Evolutionary conservation across 495 filamentous ascomycete genomes (phyloP), one percentile per base, ranked within the genome.

Genomic region (Penicillium pancosmium): DNA sequence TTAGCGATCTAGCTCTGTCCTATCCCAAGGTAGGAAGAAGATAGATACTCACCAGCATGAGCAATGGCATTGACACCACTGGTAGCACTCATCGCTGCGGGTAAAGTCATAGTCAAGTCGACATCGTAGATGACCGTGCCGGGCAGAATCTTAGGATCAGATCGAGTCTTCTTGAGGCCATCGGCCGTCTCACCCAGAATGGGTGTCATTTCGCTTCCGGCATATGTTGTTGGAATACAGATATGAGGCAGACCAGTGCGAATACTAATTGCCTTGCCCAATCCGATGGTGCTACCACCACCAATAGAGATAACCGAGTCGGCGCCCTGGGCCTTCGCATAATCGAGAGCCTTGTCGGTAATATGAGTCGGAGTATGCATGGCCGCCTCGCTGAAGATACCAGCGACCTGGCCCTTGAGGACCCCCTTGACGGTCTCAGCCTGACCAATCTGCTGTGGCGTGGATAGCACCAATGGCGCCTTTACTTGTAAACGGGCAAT

Each of bases 51-150:
- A 84, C 81, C 81, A 12, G 82, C 80, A 71, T 90, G 87, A 15
- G 87, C 86, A 74, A 89, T 88, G 0, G 87, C 87, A 68, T 90
- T 90, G 23, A 90, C 79, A 57, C 86, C 86, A 54, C 84, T 87
- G 2, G 84, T 88, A 34, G 83, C 80, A 55, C 80, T 86, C 75
- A 88, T 80, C 0, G 69, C 70, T 1, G 73, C 68, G 0, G 86
- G 85, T n/a, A 89, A 72, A 2, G 83, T 85, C 81, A 88, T 82
- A 0, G 86, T 88, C 50, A 88, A 69, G 58, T 88, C 82, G 5
- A 88, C 85, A 75, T 90, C 86, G 68, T 89, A 90, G 33, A 90
- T 86, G 12, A 88, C 86, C 8, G 85, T 83, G 11, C 79, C 81
- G 0, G 86, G 87, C 48, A 88, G 68, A 59, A 90, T 90, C 67